These are phyloP conservation scores for Neurospora sp. DNA, from an alignment of 495 filamentous ascomycete species.

Conservation along the genomic window DNA sequence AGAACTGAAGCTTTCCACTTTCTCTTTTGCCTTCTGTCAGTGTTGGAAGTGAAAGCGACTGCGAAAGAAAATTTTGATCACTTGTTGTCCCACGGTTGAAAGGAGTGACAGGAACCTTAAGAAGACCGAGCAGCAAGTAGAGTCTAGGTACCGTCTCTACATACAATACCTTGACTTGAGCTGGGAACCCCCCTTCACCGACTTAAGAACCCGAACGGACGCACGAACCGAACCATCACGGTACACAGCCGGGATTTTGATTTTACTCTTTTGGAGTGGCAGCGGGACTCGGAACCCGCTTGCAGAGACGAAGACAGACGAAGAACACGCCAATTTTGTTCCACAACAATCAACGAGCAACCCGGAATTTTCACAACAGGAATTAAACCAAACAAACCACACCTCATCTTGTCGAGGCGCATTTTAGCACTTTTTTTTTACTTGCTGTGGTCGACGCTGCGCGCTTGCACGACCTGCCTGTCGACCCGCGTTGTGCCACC, in stretches of 20 bases:
- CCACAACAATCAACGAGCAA: not conserved
- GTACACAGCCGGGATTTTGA: not conserved
- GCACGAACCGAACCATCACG: not conserved
- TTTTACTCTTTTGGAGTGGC: not conserved
- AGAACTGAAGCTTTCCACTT: constrained; percentile 1
- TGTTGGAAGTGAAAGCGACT: not conserved
- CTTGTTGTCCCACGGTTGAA: not conserved
- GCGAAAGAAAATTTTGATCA: constrained; percentile 1
- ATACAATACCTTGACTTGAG: not conserved
- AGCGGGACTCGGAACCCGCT: not conserved
- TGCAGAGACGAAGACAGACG: not conserved
- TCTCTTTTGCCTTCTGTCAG: constrained; percentile 1
- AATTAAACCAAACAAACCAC: not conserved
- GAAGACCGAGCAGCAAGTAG: not conserved
- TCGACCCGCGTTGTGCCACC: not conserved
- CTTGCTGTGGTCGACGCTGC: not conserved
- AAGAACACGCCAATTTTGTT: not conserved
- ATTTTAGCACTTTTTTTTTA: constrained; percentile 3
- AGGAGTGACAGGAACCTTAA: not conserved
- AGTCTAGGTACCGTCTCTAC: not conserved
- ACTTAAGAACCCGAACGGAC: not conserved
- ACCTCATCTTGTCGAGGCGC: not conserved
- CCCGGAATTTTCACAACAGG: not conserved
- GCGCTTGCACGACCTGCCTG: not conserved
- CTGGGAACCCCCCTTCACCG: not conserved